phyloP scores from a whole-genome alignment of 176 grass and related monocot genomes.

The Pontederia paniculata region DNA sequence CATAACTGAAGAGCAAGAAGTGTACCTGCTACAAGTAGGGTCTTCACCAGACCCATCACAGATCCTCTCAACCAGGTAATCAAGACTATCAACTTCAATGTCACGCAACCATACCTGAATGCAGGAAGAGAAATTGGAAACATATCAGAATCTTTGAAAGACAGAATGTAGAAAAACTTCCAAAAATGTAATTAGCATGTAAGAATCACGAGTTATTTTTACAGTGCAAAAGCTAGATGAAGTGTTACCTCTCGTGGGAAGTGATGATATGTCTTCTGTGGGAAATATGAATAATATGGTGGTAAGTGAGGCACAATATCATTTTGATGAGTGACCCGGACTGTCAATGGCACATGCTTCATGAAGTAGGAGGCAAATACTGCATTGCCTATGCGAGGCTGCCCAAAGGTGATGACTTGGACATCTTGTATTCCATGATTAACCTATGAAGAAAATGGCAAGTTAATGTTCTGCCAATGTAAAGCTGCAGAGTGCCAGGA shows the following conservation, averaged over 20 bases:
- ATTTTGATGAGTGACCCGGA: constrained; percentile 62
- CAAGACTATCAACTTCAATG: constrained; percentile 37
- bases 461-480: too few relatives aligned
- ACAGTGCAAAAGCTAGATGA: too few relatives aligned
- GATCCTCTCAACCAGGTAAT: constrained; percentile 50
- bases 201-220: too few relatives aligned
- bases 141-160: not conserved
- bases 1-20: not conserved
- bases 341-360: constrained; percentile 50
- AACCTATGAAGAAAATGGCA: constrained; percentile 31
- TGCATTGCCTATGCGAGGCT: constrained; percentile 78
- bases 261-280: constrained; percentile 86
- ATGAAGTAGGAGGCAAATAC: constrained; percentile 77
- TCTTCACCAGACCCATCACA: constrained; percentile 74
- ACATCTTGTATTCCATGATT: constrained; percentile 51
- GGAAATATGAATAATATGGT: constrained; percentile 70
- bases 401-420: constrained; percentile 69
- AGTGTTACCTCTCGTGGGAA: constrained; percentile 69
- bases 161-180: not conserved
- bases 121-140: constrained; percentile 5
- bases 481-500: too few relatives aligned
- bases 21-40: constrained; percentile 66
- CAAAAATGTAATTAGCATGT: too few relatives aligned
- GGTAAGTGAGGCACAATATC: constrained; percentile 89
- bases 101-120: constrained; percentile 68